phyloP scores from a whole-genome alignment of 306 rosid species.

The Acacia melanoxylon region DNA sequence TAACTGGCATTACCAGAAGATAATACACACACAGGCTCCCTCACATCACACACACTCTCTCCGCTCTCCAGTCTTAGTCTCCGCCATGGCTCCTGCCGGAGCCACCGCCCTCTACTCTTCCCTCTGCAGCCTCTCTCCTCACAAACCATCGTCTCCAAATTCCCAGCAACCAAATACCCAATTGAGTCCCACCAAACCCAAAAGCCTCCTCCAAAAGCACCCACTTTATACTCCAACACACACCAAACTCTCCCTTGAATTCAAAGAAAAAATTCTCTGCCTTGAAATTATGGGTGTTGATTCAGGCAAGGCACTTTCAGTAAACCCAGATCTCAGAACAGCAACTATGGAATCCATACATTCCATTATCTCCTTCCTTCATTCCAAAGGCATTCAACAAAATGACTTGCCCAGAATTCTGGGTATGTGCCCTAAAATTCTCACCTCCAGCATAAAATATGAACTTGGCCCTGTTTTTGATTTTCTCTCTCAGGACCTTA shows the following conservation, averaged over 20 bases:
- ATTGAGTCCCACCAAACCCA: conserved; percentile 59
- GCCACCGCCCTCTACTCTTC: conserved; percentile 56
- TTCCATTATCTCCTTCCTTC: conserved; percentile 68
- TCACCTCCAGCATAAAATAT: conserved; percentile 60
- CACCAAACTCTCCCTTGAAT: conserved; percentile 62
- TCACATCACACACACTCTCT: not conserved
- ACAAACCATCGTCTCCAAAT: conserved; percentile 45
- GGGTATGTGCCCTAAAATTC: conserved; percentile 90
- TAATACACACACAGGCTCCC: not conserved
- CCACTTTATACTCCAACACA: conserved; percentile 67
- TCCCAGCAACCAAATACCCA: conserved; percentile 36
- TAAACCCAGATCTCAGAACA: conserved; percentile 62
- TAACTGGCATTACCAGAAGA: not conserved
- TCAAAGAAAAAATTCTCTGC: conserved; percentile 87
- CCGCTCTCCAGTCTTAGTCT: not conserved
- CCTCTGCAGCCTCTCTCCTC: conserved; percentile 47
- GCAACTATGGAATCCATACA: conserved; percentile 65
- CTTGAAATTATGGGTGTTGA: conserved; percentile 91
- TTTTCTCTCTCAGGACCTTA: conserved; percentile 61
- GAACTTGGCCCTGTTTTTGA: conserved; percentile 79
- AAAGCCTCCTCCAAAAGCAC: conserved; percentile 61
- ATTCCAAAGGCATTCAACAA: conserved; percentile 67
- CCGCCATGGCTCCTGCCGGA: conserved; percentile 49
- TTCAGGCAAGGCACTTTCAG: conserved; percentile 81
- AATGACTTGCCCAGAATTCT: conserved; percentile 71